Evolutionary conservation across 2,329 filamentous ascomycete genomes (phyloP).

Genomic region (Aspergillus sp.): DNA sequence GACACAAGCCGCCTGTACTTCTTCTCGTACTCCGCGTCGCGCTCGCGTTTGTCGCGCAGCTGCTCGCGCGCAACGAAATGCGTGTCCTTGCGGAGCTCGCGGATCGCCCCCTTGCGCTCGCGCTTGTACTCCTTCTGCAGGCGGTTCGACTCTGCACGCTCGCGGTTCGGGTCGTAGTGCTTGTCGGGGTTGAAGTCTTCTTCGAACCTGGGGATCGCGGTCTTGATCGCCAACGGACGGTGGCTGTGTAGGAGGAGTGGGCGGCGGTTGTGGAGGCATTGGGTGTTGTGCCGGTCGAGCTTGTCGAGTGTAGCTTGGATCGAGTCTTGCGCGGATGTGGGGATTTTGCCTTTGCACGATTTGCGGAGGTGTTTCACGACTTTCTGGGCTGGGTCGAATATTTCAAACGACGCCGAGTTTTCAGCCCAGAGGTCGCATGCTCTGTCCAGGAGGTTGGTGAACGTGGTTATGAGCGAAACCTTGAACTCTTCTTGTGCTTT

Average conservation of each 20-base stretch:
- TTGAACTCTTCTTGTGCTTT: slow-evolving; percentile 39
- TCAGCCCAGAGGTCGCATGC: slow-evolving; percentile 65
- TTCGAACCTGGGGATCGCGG: slow-evolving; percentile 87
- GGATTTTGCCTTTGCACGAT: slow-evolving; percentile 43
- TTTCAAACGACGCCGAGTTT: slow-evolving; percentile 67
- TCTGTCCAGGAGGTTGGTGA: slow-evolving; percentile 55
- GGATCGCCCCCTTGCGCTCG: slow-evolving; percentile 87
- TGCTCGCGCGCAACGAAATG: slow-evolving; percentile 88
- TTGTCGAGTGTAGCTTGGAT: slow-evolving; percentile 24
- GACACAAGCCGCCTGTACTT: slow-evolving; percentile 88
- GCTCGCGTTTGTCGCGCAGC: slow-evolving; percentile 83
- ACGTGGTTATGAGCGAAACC: slow-evolving; percentile 52
- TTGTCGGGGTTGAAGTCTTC: slow-evolving; percentile 88
- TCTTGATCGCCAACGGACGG: slow-evolving; percentile 76
- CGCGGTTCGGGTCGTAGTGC: slow-evolving; percentile 93
- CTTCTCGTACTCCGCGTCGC: slow-evolving; percentile 87
- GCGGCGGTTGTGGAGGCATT: slow-evolving; percentile 58
- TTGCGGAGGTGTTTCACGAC: slow-evolving; percentile 55
- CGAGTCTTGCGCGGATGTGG: slow-evolving; percentile 23
- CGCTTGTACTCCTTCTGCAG: slow-evolving; percentile 86
- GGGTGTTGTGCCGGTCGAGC: slow-evolving; percentile 39
- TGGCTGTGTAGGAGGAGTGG: slow-evolving; percentile 86
- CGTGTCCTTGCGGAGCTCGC: slow-evolving; percentile 89
- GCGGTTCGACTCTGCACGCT: slow-evolving; percentile 75
- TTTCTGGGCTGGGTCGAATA: slow-evolving; percentile 56